phyloP scores from a whole-genome alignment of 306 rosid species.

The Bauhinia variegata region DNA sequence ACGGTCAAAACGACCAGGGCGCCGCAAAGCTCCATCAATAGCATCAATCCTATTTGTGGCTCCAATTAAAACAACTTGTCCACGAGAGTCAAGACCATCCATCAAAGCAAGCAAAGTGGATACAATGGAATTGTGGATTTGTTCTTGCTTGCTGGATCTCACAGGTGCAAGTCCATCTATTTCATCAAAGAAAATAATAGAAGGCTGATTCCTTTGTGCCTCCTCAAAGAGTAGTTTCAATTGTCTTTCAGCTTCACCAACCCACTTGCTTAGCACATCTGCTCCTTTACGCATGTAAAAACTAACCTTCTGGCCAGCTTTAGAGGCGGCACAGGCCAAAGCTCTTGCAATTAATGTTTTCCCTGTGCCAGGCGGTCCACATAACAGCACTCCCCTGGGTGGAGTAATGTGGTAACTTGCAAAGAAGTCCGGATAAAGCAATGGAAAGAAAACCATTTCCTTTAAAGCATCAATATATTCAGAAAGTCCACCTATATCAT shows the following conservation, averaged over 20 bases:
- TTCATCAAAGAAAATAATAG: constrained; percentile 96
- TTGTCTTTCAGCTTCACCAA: constrained; percentile 99
- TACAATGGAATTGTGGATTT: constrained; percentile 97
- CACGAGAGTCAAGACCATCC: constrained; percentile 99
- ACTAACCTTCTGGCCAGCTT: constrained; percentile 98
- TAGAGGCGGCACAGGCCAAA: constrained; percentile 96
- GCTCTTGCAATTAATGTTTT: constrained; percentile 97
- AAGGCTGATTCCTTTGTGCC: constrained; percentile 98
- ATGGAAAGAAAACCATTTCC: constrained; percentile 98
- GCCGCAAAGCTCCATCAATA: constrained; percentile 97
- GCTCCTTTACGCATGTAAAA: constrained; percentile 99
- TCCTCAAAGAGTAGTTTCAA: constrained; percentile 97
- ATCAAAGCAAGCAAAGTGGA: constrained; percentile 98
- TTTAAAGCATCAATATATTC: constrained; percentile 88
- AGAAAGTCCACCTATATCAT: constrained; percentile 95
- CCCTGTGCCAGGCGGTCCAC: constrained; percentile 99
- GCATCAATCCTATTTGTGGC: constrained; percentile 99
- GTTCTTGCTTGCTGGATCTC: constrained; percentile 98
- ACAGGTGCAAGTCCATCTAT: constrained; percentile 99
- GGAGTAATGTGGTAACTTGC: constrained; percentile 97
- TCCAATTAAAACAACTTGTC: constrained; percentile 97
- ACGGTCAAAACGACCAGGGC: constrained; percentile 98
- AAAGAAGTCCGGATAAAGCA: constrained; percentile 94
- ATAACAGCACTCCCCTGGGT: constrained; percentile 92
- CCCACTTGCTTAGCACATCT: constrained; percentile 97